A percentile compares a stretch with the other conserved stretches of the same genome.
Conservation (phyloP, 2,329 filamentous ascomycete genomes). For the Hypocrella siamensis region DNA sequence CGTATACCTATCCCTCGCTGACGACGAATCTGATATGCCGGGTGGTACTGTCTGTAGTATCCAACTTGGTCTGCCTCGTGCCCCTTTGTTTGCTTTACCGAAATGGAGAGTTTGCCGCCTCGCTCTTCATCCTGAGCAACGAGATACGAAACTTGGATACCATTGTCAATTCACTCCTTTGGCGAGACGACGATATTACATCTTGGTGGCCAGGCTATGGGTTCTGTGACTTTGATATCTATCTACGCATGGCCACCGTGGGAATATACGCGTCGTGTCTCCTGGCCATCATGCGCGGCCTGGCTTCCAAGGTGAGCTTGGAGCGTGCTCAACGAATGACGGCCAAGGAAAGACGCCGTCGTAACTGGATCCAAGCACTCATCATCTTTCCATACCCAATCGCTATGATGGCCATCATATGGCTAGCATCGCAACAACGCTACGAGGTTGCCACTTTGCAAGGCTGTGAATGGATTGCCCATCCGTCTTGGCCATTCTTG, state of each 20-base stretch:
- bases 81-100: constrained; percentile 33
- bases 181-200: constrained; percentile 33
- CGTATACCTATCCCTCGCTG: constrained; percentile 14
- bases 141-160: constrained; percentile 31
- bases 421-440: constrained; percentile 28
- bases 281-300: constrained; percentile 37
- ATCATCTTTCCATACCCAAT: constrained; percentile 39
- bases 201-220: constrained; percentile 36
- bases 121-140: constrained; percentile 30
- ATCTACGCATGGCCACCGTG: constrained; percentile 28
- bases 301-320: constrained; percentile 33
- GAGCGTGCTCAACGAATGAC: constrained; percentile 23
- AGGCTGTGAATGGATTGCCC: constrained; percentile 30
- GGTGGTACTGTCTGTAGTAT: constrained; percentile 28
- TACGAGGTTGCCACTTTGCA: constrained; percentile 32
- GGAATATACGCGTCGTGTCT: constrained; percentile 33
- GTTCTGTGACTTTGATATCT: constrained; percentile 37
- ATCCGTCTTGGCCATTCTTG: constrained; percentile 29
- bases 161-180: constrained; percentile 34
- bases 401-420: constrained; percentile 31
- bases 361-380: constrained; percentile 29
- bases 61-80: constrained; percentile 30
- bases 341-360: constrained; percentile 22
- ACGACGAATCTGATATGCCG: constrained; percentile 31
- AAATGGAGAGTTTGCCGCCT: constrained; percentile 38